Conservation (phyloP, 2,329 filamentous ascomycete genomes). For the Pezizomycotina sp. region DNA sequence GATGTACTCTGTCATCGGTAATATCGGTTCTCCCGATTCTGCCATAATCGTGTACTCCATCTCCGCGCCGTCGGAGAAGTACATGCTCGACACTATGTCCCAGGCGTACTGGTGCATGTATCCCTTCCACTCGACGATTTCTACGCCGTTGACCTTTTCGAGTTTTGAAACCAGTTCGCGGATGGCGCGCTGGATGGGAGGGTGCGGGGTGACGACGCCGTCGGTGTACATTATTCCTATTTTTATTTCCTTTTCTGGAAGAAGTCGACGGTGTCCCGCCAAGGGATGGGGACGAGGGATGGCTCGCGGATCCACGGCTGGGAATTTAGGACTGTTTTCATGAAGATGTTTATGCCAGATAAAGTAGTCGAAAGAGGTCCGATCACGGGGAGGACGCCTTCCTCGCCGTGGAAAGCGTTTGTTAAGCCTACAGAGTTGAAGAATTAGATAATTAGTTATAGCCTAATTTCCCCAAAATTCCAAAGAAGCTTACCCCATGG, state of each 20-base stretch:
- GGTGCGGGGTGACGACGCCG: constrained; percentile 43
- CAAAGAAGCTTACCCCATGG: constrained; percentile 28
- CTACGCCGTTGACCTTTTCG: constrained; percentile 32
- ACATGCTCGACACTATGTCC: constrained; percentile 35
- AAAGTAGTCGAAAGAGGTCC: constrained; percentile 39
- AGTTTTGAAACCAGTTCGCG: constrained; percentile 39
- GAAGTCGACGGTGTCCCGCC: constrained; percentile 12
- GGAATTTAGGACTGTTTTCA: constrained; percentile 12
- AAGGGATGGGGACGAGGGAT: constrained; percentile 16
- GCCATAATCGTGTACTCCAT: constrained; percentile 37
- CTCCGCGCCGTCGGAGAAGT: constrained; percentile 45
- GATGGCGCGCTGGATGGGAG: constrained; percentile 42
- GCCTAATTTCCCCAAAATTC: no score
- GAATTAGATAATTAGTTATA: no score
- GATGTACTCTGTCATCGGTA: constrained; percentile 44
- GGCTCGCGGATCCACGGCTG: constrained; percentile 20
- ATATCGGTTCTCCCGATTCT: constrained; percentile 40
- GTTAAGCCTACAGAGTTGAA: no score
- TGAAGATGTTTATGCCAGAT: constrained; percentile 15
- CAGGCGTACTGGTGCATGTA: constrained; percentile 38
- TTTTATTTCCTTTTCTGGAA: constrained; percentile 35
- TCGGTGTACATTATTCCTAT: constrained; percentile 46
- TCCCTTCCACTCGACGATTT: constrained; percentile 41
- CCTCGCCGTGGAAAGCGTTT: constrained; percentile 33
- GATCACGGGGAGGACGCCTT: constrained; percentile 35